A percentile compares a stretch with the other conserved stretches of the same genome.
Conservation (phyloP, 768 basidiomycete species). For the Lentinula guzmanii region DNA sequence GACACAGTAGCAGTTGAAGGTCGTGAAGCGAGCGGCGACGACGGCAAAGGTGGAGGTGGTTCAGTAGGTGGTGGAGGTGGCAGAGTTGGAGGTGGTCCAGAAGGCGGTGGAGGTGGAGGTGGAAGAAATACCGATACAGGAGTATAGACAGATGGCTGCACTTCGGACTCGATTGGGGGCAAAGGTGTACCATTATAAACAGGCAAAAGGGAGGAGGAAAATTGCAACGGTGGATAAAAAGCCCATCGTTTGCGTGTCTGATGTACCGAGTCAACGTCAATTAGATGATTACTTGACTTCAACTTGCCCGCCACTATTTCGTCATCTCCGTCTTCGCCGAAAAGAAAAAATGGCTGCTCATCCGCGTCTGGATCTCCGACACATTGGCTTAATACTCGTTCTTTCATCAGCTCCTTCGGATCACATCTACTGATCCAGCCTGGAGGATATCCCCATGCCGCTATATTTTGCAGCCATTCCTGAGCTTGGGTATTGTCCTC, state of each 20-base stretch:
- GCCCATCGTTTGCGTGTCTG: slow-evolving; percentile 48
- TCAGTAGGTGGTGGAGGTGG: slow-evolving; percentile 7
- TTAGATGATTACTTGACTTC: neutral
- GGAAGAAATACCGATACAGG: neutral
- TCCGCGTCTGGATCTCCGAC: slow-evolving; percentile 16
- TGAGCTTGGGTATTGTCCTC: slow-evolving; percentile 17
- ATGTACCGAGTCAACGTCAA: neutral
- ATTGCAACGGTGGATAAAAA: slow-evolving; percentile 51
- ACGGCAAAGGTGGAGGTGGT: slow-evolving; percentile 26
- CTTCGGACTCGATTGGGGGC: slow-evolving; percentile 23
- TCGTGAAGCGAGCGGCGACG: slow-evolving; percentile 23
- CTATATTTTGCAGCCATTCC: slow-evolving; percentile 58
- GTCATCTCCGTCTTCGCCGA: slow-evolving; percentile 23
- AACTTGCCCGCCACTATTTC: slow-evolving; percentile 10
- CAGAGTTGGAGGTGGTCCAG: slow-evolving; percentile 13
- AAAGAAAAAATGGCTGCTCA: slow-evolving; percentile 27
- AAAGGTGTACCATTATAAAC: slow-evolving; percentile 38
- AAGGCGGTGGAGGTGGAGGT: slow-evolving; percentile 18
- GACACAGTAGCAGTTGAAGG: slow-evolving; percentile 8
- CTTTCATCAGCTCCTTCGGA: slow-evolving; percentile 44
- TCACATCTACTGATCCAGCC: slow-evolving; percentile 55
- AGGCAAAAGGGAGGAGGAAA: slow-evolving; percentile 51
- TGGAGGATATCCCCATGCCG: slow-evolving; percentile 71
- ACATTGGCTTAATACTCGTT: slow-evolving; percentile 39
- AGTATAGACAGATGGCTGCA: slow-evolving; percentile 11